These are phyloP conservation scores for Adiantum capillusveneris DNA, from an alignment of 75 land plant genomes.

Conservation along the genomic window DNA sequence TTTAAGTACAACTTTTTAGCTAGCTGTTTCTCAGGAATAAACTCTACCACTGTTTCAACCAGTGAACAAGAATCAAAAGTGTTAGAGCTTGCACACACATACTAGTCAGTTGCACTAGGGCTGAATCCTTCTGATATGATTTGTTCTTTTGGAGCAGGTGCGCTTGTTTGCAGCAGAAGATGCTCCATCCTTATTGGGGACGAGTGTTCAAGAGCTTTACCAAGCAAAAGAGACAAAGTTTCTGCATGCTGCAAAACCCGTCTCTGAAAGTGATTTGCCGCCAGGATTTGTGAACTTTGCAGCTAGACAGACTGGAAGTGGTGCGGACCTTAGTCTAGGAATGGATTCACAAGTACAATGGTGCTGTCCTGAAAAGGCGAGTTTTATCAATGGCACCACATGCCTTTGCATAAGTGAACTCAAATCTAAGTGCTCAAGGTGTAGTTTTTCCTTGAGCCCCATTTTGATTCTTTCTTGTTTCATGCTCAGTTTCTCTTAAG, in stretches of 20 bases:
- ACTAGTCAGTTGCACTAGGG: no score
- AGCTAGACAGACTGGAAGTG: constrained; percentile 10
- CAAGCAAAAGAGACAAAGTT: constrained; percentile 59
- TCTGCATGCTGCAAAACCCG: constrained; percentile 28
- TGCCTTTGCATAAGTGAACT: neutral
- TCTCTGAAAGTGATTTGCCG: constrained; percentile 42
- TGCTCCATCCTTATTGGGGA: constrained; percentile 57
- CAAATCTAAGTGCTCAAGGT: no score
- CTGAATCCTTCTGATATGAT: no score
- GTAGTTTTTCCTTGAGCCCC: neutral
- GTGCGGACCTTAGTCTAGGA: constrained; percentile 16
- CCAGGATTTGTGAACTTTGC: constrained; percentile 61
- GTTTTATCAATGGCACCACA: constrained; percentile 2
- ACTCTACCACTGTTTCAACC: no score
- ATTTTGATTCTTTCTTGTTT: no score
- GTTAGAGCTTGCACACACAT: no score
- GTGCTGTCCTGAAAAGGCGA: constrained; percentile 53
- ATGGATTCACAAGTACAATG: constrained; percentile 43
- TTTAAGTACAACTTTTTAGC: no score
- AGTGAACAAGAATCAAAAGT: no score
- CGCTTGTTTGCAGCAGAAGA: constrained; percentile 79
- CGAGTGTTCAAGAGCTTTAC: constrained; percentile 55
- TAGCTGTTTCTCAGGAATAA: no score
- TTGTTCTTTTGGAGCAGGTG: no score
- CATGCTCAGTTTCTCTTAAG: constrained; percentile 49